These are phyloP conservation scores for Borovskyia barvae DNA, from an alignment of 208 protist species.

Conservation along the genomic window DNA sequence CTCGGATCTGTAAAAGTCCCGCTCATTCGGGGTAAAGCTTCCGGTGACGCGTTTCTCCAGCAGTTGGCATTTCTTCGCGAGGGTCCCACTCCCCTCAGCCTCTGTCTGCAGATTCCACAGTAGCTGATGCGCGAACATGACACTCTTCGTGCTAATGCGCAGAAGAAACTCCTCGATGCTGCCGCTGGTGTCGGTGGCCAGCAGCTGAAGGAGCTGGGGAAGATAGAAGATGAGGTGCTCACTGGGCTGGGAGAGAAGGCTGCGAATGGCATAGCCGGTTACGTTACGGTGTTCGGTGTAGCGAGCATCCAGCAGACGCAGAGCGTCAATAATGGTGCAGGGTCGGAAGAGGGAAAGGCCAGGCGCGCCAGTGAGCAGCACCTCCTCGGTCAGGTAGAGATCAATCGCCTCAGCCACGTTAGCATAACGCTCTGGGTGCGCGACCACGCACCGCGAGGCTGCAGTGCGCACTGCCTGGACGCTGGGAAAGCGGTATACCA, in stretches of 20 bases:
- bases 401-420: constrained; percentile 62
- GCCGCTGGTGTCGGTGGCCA: constrained; percentile 57
- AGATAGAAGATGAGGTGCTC: constrained; percentile 90
- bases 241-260: constrained; percentile 68
- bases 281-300: constrained; percentile 55
- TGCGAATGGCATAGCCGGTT: constrained; percentile 68
- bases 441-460: constrained; percentile 35
- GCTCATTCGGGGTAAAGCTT: constrained; percentile 44
- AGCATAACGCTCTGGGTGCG: constrained; percentile 47
- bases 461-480: constrained; percentile 32
- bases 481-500: constrained; percentile 64
- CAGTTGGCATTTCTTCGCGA: constrained; percentile 43
- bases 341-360: constrained; percentile 62
- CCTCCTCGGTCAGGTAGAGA: constrained; percentile 67
- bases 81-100: constrained; percentile 39
- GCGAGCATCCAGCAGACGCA: constrained; percentile 59
- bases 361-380: constrained; percentile 55
- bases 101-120: constrained; percentile 84
- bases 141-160: constrained; percentile 55
- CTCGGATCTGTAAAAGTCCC: constrained; percentile 64
- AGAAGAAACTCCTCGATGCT: constrained; percentile 54
- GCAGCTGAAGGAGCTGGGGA: constrained; percentile 85
- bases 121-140: constrained; percentile 86
- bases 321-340: constrained; percentile 68
- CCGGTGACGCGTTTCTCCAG: constrained; percentile 33